Percentiles rank a stretch among this genome's conserved stretches.
Evolutionary conservation across 345 rosid genomes (phyloP).

Genomic region (Excoecaria agallocha): DNA sequence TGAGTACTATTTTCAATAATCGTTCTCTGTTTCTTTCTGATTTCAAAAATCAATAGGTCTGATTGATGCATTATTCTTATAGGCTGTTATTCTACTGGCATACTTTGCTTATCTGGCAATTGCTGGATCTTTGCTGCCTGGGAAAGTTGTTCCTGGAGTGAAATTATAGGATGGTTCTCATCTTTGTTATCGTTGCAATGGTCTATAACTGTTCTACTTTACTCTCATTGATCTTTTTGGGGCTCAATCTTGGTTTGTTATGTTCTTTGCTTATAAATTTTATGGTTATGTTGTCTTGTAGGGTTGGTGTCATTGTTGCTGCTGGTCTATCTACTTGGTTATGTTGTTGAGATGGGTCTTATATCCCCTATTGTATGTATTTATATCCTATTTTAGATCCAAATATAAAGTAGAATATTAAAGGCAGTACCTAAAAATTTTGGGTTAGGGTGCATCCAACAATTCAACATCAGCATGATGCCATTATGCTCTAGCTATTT

Average conservation of each 20-base stretch:
- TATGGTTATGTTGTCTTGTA: conserved; percentile 16
- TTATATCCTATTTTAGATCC: neutral
- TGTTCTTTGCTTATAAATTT: conserved; percentile 1
- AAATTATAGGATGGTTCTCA: conserved; percentile 63
- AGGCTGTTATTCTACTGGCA: conserved; percentile 49
- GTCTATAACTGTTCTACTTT: conserved; percentile 22
- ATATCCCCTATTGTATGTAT: conserved; percentile 58
- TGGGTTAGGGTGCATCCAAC: neutral
- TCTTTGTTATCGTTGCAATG: conserved; percentile 73
- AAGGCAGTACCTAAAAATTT: neutral
- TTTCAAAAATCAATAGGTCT: neutral
- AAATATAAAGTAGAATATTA: neutral
- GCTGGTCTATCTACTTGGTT: conserved; percentile 56
- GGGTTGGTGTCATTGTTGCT: conserved; percentile 57
- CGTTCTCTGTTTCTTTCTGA: neutral
- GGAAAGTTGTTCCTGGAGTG: conserved; percentile 64
- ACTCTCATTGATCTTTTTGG: neutral
- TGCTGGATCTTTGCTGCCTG: conserved; percentile 62
- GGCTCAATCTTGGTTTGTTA: neutral
- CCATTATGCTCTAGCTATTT: neutral
- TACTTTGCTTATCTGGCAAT: conserved; percentile 66
- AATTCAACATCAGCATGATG: neutral
- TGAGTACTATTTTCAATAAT: conserved; percentile 23
- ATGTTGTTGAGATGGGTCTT: conserved; percentile 51
- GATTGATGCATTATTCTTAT: neutral